Conservation (phyloP, 2,329 filamentous ascomycete genomes). For the Ambrosiella cleistominuta region DNA sequence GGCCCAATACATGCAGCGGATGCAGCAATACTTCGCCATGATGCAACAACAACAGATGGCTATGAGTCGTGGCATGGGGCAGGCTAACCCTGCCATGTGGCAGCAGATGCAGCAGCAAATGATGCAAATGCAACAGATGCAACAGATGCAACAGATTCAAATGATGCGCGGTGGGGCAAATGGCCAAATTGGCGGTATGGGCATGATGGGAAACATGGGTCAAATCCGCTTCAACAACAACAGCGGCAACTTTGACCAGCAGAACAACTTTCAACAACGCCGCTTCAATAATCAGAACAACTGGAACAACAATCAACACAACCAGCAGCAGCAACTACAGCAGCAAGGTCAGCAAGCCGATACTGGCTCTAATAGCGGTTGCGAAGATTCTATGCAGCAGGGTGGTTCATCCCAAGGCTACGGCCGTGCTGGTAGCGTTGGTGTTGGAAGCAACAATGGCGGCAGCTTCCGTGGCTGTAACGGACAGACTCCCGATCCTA, state of each 20-base stretch:
- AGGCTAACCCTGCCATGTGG: slow-evolving; percentile 41
- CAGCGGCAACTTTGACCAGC: slow-evolving; percentile 13
- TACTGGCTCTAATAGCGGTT: slow-evolving; percentile 18
- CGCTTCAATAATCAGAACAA: slow-evolving; percentile 16
- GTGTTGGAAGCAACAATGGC: slow-evolving; percentile 17
- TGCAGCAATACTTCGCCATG: slow-evolving; percentile 93
- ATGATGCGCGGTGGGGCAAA: slow-evolving; percentile 19
- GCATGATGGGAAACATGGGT: slow-evolving; percentile 33
- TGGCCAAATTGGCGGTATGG: slow-evolving; percentile 11
- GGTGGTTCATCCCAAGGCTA: slow-evolving; percentile 29
- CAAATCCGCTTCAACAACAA: slow-evolving; percentile 27
- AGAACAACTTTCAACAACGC: slow-evolving; percentile 12
- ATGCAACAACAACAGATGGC: slow-evolving; percentile 68
- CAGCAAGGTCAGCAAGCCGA: not conserved
- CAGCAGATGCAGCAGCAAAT: slow-evolving; percentile 60
- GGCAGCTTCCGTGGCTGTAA: slow-evolving; percentile 22
- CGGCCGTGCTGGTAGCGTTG: slow-evolving; percentile 22
- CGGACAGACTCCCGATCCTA: slow-evolving; percentile 24
- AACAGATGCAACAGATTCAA: slow-evolving; percentile 28
- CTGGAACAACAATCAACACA: slow-evolving; percentile 16
- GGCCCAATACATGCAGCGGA: slow-evolving; percentile 95
- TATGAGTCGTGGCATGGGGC: slow-evolving; percentile 53
- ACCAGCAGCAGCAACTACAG: slow-evolving; percentile 16
- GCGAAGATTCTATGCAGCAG: slow-evolving; percentile 17
- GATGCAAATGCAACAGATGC: slow-evolving; percentile 62